A percentile compares a stretch with the other conserved stretches of the same genome.
Conservation (phyloP, 805 yeast species). For the Debaryomyces prosopidis region DNA sequence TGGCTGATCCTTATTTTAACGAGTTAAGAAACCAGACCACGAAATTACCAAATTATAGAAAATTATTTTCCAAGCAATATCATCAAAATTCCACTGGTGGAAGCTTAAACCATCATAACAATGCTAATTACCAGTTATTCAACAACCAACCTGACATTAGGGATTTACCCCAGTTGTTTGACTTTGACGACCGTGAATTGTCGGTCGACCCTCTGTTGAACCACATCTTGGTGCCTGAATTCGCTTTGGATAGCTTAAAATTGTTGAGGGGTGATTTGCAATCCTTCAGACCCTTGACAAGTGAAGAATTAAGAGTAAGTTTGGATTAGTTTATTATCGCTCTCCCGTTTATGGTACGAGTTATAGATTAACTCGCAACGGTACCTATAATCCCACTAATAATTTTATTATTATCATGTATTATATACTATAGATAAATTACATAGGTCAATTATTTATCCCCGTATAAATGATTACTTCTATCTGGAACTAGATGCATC, state of each 20-base stretch:
- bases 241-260: conserved; percentile 27
- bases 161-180: conserved; percentile 51
- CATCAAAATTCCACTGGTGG: conserved; percentile 18
- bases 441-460: too few relatives aligned
- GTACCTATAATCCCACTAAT: too few relatives aligned
- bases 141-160: conserved; percentile 40
- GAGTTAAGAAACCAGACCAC: conserved; percentile 44
- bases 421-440: neutral
- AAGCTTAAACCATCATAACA: conserved; percentile 28
- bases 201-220: conserved; percentile 44
- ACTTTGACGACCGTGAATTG: conserved; percentile 53
- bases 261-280: conserved; percentile 27
- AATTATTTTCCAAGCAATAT: conserved; percentile 40
- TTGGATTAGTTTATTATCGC: conserved; percentile 23
- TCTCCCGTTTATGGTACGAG: too few relatives aligned
- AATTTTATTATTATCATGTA: neutral
- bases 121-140: conserved; percentile 43
- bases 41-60: conserved; percentile 44
- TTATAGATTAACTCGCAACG: too few relatives aligned
- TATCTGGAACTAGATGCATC: too few relatives aligned
- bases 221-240: conserved; percentile 43
- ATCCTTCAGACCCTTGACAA: conserved; percentile 40
- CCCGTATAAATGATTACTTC: too few relatives aligned
- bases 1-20: conserved; percentile 55
- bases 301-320: conserved; percentile 36